These are phyloP conservation scores for Penicillium canariense DNA, from an alignment of 495 filamentous ascomycete species.

Conservation along the genomic window DNA sequence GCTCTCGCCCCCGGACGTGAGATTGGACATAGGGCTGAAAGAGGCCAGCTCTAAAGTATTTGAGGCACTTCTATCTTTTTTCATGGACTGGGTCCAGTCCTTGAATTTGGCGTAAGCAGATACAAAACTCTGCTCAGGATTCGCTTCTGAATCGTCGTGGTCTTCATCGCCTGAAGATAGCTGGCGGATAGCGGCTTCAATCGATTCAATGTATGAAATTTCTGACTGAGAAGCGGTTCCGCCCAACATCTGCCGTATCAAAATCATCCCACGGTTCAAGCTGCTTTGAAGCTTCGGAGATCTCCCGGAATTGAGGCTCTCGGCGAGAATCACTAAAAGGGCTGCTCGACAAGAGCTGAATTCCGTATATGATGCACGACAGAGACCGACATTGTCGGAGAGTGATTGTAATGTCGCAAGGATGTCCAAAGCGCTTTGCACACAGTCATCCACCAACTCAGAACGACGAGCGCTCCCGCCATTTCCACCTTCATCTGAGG, in stretches of 20 bases:
- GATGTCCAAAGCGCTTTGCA: conserved; percentile 45
- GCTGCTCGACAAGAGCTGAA: conserved; percentile 49
- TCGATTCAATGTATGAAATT: conserved; percentile 23
- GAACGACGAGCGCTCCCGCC: conserved; percentile 29
- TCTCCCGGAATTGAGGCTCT: conserved; percentile 33
- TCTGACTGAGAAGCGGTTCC: conserved; percentile 20
- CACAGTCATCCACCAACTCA: conserved; percentile 40
- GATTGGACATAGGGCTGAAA: conserved; percentile 17
- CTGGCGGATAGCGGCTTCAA: conserved; percentile 18
- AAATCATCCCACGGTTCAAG: conserved; percentile 17
- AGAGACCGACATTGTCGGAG: conserved; percentile 41
- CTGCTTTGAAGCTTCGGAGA: conserved; percentile 11
- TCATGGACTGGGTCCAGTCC: conserved; percentile 24
- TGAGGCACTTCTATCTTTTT: conserved; percentile 10
- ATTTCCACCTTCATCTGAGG: conserved; percentile 13
- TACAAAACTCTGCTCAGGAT: neutral
- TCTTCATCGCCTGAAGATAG: conserved; percentile 2
- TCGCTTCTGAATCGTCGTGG: neutral
- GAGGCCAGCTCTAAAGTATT: conserved; percentile 14
- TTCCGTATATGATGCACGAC: conserved; percentile 47
- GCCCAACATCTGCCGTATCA: conserved; percentile 23
- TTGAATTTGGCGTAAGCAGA: conserved; percentile 24
- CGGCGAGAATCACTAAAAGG: conserved; percentile 47
- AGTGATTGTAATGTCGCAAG: conserved; percentile 41
- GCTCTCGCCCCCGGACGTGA: conserved; percentile 6